Evolutionary conservation across 2,329 filamentous ascomycete genomes (phyloP).

Genomic region (Biscogniauxia marginata): DNA sequence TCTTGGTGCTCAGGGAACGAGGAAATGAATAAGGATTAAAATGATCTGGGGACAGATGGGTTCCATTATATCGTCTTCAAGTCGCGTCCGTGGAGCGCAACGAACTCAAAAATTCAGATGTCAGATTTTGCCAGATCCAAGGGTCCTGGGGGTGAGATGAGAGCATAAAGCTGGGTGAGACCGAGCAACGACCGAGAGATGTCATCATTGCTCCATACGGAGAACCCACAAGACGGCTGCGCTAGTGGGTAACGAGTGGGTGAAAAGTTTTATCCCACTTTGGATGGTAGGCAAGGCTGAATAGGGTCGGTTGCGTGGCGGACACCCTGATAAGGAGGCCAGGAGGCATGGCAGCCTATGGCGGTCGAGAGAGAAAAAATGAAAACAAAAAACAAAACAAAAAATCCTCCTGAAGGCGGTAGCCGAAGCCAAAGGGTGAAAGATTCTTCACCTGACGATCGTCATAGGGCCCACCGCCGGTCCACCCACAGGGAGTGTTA

Average conservation of each 20-base stretch:
- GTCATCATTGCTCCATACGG: constrained; percentile 6
- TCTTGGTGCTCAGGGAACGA: neutral
- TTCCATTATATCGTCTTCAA: neutral
- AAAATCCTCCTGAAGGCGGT: neutral
- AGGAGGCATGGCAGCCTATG: neutral
- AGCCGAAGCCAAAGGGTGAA: neutral
- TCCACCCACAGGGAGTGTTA: neutral
- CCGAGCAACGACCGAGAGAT: constrained; percentile 10
- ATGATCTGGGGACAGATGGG: neutral
- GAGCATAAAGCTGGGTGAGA: constrained; percentile 1
- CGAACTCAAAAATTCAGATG: neutral
- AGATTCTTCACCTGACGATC: neutral
- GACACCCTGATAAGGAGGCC: neutral
- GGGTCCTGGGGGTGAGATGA: constrained; percentile 6
- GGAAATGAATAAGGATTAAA: neutral
- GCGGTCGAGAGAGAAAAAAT: neutral
- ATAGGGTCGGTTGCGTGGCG: neutral
- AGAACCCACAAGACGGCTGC: neutral
- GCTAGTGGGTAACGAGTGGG: neutral
- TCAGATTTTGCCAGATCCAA: constrained; percentile 1
- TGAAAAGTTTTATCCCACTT: neutral
- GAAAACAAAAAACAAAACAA: no score
- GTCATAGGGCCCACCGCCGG: neutral
- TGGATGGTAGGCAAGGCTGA: neutral
- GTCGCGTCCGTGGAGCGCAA: neutral